Evolutionary conservation across 73 alveolate genomes (phyloP), one percentile per base, ranked within the genome.

Genomic region (Loxodes magnus): DNA sequence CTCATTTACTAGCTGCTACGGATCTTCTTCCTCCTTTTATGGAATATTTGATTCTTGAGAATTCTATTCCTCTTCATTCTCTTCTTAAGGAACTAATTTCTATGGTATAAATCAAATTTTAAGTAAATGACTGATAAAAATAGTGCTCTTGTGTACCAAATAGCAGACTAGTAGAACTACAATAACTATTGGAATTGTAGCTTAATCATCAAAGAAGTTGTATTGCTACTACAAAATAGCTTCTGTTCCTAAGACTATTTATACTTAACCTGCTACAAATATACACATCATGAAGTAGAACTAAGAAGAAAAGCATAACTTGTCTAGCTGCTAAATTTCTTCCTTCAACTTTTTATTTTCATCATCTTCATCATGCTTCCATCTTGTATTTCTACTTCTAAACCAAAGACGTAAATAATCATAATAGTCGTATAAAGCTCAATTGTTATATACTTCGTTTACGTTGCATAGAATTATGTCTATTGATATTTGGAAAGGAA

Each of bases 251-350:
- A 84, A 59, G 9, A 69, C 55, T 15, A 69, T 26, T 75, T 61
- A 49, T 30, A 55, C 50, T 43, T 79, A 15, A 12, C 96, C 96
- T 38, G 82, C 38, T 3, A 60, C 83, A 58, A 58, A 79, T 2
- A 84, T 43, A 35, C 89, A 73, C 33, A 62, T 67, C 65, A 84
- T 65, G 56, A 67, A 84, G 70, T 71, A 84, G 68, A 72, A 66
- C 60, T 84, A 84, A 6, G 96, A 79, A 14, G 90, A 71, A 63
- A 84, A 84, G 51, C 96, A 82, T 12, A 84, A 71, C 63, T 82
- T 63, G 51, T 73, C 82, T 63, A 84, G 49, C 25, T 64, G 35
- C 16, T 76, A 35, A 23, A 56, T 52, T 2, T 52, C 22, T 17
- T 61, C 82, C 4, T 51, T 88, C 35, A 84, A 59, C 46, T 37